These are phyloP conservation scores for Solanum lycopersicoides DNA, from an alignment of 257 asterid species.

Conservation along the genomic window DNA sequence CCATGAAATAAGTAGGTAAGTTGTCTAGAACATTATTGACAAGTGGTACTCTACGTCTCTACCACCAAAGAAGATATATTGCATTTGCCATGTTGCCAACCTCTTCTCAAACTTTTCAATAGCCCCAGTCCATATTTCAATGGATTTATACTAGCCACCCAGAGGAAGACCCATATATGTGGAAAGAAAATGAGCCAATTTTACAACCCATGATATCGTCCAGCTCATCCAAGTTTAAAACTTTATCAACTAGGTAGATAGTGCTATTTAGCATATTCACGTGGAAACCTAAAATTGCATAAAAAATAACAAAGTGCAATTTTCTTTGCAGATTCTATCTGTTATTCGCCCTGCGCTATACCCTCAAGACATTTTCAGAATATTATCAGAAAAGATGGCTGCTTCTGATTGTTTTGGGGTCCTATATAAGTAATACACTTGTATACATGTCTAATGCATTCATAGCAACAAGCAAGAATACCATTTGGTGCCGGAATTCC, in stretches of 20 bases:
- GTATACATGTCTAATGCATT: not conserved
- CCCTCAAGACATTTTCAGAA: not conserved
- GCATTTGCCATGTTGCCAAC: not conserved
- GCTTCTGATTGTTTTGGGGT: not conserved
- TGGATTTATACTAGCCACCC: not conserved
- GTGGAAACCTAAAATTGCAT: not conserved
- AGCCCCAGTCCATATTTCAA: not conserved
- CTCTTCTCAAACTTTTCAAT: not conserved
- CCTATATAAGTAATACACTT: not conserved
- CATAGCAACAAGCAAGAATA: not conserved
- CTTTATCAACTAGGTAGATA: not conserved
- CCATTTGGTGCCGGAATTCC: not conserved
- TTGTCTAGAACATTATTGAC: not conserved
- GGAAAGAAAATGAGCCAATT: not conserved
- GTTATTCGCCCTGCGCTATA: not conserved
- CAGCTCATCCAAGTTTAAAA: not conserved
- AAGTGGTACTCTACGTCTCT: not conserved
- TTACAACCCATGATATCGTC: not conserved
- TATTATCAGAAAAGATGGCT: not conserved
- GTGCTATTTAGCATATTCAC: not conserved
- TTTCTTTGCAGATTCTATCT: not conserved
- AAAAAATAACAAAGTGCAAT: not conserved
- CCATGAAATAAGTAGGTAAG: not conserved
- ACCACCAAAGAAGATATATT: not conserved
- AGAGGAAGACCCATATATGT: not conserved